Percentiles rank a stretch among this genome's conserved stretches.
phyloP scores from a whole-genome alignment of 352 stramenopile species.

The Globisporangium acanthophoron region DNA sequence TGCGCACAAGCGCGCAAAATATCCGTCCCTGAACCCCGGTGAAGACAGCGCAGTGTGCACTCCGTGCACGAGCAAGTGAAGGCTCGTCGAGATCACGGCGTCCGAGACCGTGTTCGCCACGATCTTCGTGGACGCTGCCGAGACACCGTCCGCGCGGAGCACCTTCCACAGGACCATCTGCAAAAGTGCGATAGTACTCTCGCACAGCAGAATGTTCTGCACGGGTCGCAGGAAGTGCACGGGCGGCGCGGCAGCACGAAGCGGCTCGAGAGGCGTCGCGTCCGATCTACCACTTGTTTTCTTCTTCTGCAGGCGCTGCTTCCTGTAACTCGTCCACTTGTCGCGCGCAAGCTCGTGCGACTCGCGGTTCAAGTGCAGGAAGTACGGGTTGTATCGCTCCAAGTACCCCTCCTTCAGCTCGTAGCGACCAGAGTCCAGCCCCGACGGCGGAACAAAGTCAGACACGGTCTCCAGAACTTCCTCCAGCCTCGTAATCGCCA shows the following conservation, averaged over 20 bases:
- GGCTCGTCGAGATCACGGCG: conserved; percentile 74
- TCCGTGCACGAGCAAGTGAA: conserved; percentile 78
- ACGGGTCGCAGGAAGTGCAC: conserved; percentile 51
- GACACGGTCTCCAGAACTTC: conserved; percentile 54
- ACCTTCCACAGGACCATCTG: conserved; percentile 67
- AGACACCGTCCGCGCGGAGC: conserved; percentile 22
- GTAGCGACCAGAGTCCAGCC: conserved; percentile 75
- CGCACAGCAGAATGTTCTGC: conserved; percentile 58
- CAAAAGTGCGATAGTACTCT: conserved; percentile 59
- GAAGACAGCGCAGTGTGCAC: conserved; percentile 48
- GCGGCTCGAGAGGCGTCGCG: conserved; percentile 30
- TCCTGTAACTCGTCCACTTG: conserved; percentile 75
- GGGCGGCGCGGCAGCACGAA: conserved; percentile 30
- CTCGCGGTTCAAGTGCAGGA: conserved; percentile 81
- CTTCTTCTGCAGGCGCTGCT: conserved; percentile 30
- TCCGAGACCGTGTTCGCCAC: conserved; percentile 52
- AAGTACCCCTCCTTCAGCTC: conserved; percentile 68
- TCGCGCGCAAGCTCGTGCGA: conserved; percentile 76
- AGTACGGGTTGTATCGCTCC: conserved; percentile 85
- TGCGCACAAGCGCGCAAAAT: conserved; percentile 49
- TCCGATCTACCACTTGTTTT: conserved; percentile 8
- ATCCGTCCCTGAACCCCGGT: conserved; percentile 18
- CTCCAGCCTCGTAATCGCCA: conserved; percentile 64
- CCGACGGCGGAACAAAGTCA: conserved; percentile 64
- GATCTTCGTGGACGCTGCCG: conserved; percentile 8